Percentiles rank a stretch among this genome's conserved stretches.
Conservation (phyloP, 768 basidiomycete species). For the Trametes gibbosa region DNA sequence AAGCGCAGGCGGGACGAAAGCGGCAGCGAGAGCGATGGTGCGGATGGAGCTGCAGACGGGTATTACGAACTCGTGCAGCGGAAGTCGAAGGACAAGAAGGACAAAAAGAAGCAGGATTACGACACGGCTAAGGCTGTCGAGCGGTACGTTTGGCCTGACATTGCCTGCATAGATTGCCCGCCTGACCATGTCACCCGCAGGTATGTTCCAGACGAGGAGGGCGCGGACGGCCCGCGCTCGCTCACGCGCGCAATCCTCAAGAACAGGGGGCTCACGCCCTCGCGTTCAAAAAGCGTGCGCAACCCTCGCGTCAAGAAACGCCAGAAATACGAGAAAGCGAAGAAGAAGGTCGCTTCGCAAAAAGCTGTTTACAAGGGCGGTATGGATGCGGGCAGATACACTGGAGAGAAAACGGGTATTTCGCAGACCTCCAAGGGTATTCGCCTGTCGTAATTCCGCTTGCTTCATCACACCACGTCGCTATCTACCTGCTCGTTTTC, state of each 20-base stretch:
- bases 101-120: slow-evolving; percentile 78
- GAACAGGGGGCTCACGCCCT: slow-evolving; percentile 93
- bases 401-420: slow-evolving; percentile 92
- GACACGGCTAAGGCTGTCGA: slow-evolving; percentile 58
- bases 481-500: background rate
- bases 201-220: slow-evolving; percentile 35
- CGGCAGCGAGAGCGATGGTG: slow-evolving; percentile 39
- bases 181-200: slow-evolving; percentile 15
- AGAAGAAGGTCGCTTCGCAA: slow-evolving; percentile 87
- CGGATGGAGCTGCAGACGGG: slow-evolving; percentile 55
- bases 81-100: slow-evolving; percentile 67
- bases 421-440: slow-evolving; percentile 87
- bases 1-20: slow-evolving; percentile 37
- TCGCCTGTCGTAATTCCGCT: slow-evolving; percentile 40
- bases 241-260: slow-evolving; percentile 88
- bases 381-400: slow-evolving; percentile 69
- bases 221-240: slow-evolving; percentile 73
- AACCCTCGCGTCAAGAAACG: slow-evolving; percentile 99
- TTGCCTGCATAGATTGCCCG: background rate
- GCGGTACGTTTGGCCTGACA: slow-evolving; percentile 44
- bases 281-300: slow-evolving; percentile 82
- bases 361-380: slow-evolving; percentile 94
- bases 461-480: background rate
- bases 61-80: slow-evolving; percentile 92
- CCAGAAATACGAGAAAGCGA: slow-evolving; percentile 89